Evolutionary conservation across 805 yeast species (phyloP).

Genomic region (Hanseniaspora lachancei): DNA sequence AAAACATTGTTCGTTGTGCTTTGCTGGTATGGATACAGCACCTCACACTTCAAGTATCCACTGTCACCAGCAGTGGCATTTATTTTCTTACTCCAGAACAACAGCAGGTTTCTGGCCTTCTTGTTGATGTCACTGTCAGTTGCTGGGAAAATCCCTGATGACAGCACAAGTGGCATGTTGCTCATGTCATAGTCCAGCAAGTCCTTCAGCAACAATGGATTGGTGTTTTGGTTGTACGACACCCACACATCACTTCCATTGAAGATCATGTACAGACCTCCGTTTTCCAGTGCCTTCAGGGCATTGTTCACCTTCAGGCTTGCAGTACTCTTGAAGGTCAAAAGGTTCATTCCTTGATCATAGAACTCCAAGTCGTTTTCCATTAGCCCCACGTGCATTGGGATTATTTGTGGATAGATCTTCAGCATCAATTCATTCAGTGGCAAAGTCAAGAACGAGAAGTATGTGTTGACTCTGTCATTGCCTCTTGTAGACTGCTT

Average conservation of each 20-base stretch:
- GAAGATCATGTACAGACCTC: slow-evolving; percentile 69
- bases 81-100: slow-evolving; percentile 29
- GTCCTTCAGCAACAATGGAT: slow-evolving; percentile 55
- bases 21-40: slow-evolving; percentile 26
- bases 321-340: slow-evolving; percentile 38
- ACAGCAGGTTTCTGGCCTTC: slow-evolving; percentile 53
- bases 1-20: slow-evolving; percentile 18
- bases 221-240: slow-evolving; percentile 59
- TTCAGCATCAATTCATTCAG: slow-evolving; percentile 46
- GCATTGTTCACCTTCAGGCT: slow-evolving; percentile 30
- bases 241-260: slow-evolving; percentile 48
- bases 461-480: slow-evolving; percentile 35
- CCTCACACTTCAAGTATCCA: slow-evolving; percentile 20
- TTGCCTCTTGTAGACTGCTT: slow-evolving; percentile 40
- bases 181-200: slow-evolving; percentile 49
- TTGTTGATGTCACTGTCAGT: slow-evolving; percentile 54
- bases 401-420: slow-evolving; percentile 69
- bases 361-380: slow-evolving; percentile 42
- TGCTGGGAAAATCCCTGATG: slow-evolving; percentile 46
- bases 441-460: slow-evolving; percentile 36
- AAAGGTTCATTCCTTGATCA: slow-evolving; percentile 30
- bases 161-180: not conserved
- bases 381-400: slow-evolving; percentile 46
- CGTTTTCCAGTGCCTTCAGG: slow-evolving; percentile 34
- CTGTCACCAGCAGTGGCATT: slow-evolving; percentile 19